Evolutionary conservation across 2,329 filamentous ascomycete species (phyloP), one percentile per base, ranked within the genome.

Genomic region (Fusarium globosum): DNA sequence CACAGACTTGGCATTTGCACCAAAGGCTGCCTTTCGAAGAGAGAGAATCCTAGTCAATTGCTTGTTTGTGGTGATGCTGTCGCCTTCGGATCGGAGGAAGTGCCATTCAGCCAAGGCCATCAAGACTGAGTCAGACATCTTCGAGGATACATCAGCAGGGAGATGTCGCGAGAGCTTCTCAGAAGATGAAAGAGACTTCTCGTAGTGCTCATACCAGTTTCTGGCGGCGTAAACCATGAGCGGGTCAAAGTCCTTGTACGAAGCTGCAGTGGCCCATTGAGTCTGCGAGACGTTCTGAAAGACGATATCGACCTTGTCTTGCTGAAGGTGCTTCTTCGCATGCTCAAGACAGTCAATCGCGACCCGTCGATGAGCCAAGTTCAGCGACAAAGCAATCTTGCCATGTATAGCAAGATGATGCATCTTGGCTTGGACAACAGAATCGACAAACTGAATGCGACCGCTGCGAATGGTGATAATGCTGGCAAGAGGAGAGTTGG

Each of bases 401-500:
- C 53, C 53, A 21, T 56, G 53, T 4, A 16, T 33, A 41, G 53
- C 53, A n/a, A 56, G 53, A 56, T 56, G 38, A 9, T 45, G 38
- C 53, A 56, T 56, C 1, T 56, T 56, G 0, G 38, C 53, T 0
- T 56, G 53, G 12, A 56, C 53, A 45, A 45, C 53, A 45, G 53
- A 56, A 5, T 56, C 53, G 8, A 56, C 53, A 23, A 56, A 56
- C 0, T 56, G 53, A 1, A 56, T 56, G 8, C 53, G 26, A 33
- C 53, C 53, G 21, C 21, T 43, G 16, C 38, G 53, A 56, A 45
- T 45, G 15, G 53, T 23, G 15, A 56, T 56, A 13, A 56, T 56
- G 4, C 53, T 56, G 28, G 53, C 53, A 15, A 56, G 53, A 33
- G 53, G 53, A 45, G 53, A 56, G 20, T 56, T 56, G 21, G 53